Evolutionary conservation across 768 basidiomycete species (phyloP).

Genomic region (Leccinellum albellum): DNA sequence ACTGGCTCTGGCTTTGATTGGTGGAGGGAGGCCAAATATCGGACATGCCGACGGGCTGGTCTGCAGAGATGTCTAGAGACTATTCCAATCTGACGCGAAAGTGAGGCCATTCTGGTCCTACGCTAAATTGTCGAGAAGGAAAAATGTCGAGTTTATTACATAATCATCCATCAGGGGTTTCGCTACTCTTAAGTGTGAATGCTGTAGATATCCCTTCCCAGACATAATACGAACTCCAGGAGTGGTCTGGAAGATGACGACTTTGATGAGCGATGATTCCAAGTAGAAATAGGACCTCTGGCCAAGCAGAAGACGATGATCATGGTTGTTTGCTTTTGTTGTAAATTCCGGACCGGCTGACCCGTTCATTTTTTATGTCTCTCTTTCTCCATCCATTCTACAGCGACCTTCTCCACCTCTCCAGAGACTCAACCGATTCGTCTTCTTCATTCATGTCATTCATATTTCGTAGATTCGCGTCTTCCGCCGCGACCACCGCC

Average conservation of each 20-base stretch:
- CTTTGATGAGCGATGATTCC: too few relatives aligned
- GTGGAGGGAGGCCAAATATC: conserved; percentile 10
- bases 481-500: conserved; percentile 38
- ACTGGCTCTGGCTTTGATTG: conserved; percentile 5
- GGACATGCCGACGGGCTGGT: conserved; percentile 8
- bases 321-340: neutral
- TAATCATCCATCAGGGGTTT: neutral
- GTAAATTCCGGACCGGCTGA: neutral
- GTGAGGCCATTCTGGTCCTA: conserved; percentile 12
- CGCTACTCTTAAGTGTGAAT: too few relatives aligned
- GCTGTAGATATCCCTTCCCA: too few relatives aligned
- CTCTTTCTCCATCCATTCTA: conserved; percentile 25
- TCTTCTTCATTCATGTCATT: conserved; percentile 39
- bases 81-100: conserved; percentile 7
- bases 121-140: neutral
- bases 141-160: neutral
- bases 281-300: too few relatives aligned
- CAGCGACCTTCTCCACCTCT: conserved; percentile 17
- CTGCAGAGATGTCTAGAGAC: conserved; percentile 5
- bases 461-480: conserved; percentile 49
- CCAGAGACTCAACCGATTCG: conserved; percentile 14
- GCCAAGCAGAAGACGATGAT: too few relatives aligned
- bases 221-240: too few relatives aligned
- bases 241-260: too few relatives aligned
- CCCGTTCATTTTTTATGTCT: conserved; percentile 8